These are phyloP conservation scores for Alternaria hordeiaustralica DNA, from an alignment of 2,329 filamentous ascomycete genomes.

Conservation along the genomic window DNA sequence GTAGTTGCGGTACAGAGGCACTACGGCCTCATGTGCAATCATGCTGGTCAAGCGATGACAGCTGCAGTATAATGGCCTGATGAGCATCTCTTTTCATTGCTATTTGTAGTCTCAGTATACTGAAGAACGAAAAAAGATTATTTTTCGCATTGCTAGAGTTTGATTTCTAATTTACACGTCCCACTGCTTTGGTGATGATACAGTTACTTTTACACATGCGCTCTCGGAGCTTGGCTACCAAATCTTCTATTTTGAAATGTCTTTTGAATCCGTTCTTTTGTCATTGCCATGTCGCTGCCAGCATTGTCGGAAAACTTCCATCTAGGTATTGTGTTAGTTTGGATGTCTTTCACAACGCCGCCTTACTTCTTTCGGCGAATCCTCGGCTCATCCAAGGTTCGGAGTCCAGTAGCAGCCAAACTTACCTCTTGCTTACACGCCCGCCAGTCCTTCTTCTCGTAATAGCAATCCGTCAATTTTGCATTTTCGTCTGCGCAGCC, in stretches of 20 bases:
- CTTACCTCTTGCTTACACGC: conserved; percentile 85
- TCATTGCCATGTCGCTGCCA: conserved; percentile 93
- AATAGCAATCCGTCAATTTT: conserved; percentile 94
- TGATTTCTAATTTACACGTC: background rate
- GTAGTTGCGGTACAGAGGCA: background rate
- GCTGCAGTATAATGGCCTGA: background rate
- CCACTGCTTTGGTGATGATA: background rate
- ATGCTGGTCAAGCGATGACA: background rate
- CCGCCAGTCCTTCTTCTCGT: conserved; percentile 94
- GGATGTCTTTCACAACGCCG: rapidly evolving
- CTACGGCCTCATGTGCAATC: background rate
- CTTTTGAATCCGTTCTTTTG: conserved; percentile 77
- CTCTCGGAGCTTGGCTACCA: background rate
- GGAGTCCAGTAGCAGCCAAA: too few relatives aligned
- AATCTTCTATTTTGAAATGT: conserved; percentile 55
- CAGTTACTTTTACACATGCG: background rate
- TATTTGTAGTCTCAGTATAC: background rate
- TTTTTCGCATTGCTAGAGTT: too few relatives aligned
- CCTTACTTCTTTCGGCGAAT: conserved; percentile 2
- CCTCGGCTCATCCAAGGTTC: conserved; percentile 39
- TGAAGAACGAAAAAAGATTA: background rate
- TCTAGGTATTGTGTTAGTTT: conserved; percentile 61
- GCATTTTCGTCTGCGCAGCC: conserved; percentile 90
- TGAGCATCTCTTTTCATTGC: background rate
- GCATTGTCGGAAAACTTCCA: conserved; percentile 86